Conservation (phyloP, 2,329 filamentous ascomycete genomes). For the Epichloe scottii region DNA sequence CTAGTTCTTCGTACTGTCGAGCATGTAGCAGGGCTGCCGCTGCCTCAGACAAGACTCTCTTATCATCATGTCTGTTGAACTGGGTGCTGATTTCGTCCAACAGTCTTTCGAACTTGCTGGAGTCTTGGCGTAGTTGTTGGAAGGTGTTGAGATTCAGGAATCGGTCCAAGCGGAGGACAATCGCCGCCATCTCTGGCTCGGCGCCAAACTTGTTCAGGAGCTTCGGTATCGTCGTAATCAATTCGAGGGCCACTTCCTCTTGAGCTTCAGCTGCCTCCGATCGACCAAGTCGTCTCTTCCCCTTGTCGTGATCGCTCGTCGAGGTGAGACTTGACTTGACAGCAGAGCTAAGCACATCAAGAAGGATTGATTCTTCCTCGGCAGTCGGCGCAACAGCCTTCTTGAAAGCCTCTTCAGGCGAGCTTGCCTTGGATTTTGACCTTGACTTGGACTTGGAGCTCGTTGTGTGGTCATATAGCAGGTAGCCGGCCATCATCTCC, state of each 20-base stretch:
- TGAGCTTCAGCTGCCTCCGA: slow-evolving; percentile 57
- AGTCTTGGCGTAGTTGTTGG: slow-evolving; percentile 76
- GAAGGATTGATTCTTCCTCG: slow-evolving; percentile 69
- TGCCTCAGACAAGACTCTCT: slow-evolving; percentile 73
- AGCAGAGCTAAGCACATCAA: slow-evolving; percentile 75
- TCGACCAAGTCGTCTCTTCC: slow-evolving; percentile 43
- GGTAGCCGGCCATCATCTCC: slow-evolving; percentile 79
- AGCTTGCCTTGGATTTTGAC: slow-evolving; percentile 37
- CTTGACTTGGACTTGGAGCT: slow-evolving; percentile 40
- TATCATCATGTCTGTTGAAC: slow-evolving; percentile 84
- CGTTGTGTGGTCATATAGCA: slow-evolving; percentile 80
- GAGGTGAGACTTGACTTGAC: slow-evolving; percentile 63
- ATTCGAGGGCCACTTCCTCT: slow-evolving; percentile 64
- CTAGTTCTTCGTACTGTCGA: slow-evolving; percentile 73
- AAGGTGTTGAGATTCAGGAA: slow-evolving; percentile 79
- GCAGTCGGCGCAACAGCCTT: slow-evolving; percentile 60
- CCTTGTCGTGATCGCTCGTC: slow-evolving; percentile 50
- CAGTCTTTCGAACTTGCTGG: slow-evolving; percentile 64
- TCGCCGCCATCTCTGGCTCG: slow-evolving; percentile 72
- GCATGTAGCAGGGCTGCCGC: slow-evolving; percentile 74
- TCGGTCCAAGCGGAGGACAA: slow-evolving; percentile 76
- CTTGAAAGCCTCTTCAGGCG: slow-evolving; percentile 50
- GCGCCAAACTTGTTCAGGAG: slow-evolving; percentile 89
- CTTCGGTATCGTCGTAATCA: slow-evolving; percentile 69
- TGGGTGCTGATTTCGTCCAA: slow-evolving; percentile 89